phyloP scores from a whole-genome alignment of 2,329 filamentous ascomycete genomes.

The Anisogramma anomala region DNA sequence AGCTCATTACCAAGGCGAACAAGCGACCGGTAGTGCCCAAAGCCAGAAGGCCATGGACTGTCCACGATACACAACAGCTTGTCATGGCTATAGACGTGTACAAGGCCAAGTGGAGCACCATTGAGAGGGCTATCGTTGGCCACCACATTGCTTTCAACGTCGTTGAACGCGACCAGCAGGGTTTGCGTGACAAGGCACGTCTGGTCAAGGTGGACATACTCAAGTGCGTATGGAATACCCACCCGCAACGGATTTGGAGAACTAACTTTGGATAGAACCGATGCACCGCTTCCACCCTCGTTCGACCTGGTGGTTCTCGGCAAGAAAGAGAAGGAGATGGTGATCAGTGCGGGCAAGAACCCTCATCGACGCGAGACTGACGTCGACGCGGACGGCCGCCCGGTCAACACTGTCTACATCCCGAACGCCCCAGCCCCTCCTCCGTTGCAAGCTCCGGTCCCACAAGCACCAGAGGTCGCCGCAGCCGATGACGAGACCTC shows the following conservation, averaged over 20 bases:
- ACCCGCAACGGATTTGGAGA: background rate
- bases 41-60: conserved; percentile 30
- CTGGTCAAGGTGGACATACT: conserved; percentile 43
- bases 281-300: conserved; percentile 31
- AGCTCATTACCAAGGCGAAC: conserved; percentile 20
- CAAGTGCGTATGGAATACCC: conserved; percentile 21
- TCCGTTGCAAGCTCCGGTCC: conserved; percentile 1
- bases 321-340: conserved; percentile 34
- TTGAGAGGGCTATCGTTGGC: conserved; percentile 22
- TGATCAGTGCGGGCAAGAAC: conserved; percentile 35
- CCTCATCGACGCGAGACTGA: conserved; percentile 37
- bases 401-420: conserved; percentile 26
- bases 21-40: conserved; percentile 24
- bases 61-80: conserved; percentile 30
- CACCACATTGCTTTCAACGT: conserved; percentile 28
- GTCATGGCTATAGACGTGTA: conserved; percentile 29
- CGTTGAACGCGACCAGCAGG: conserved; percentile 38
- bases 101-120: conserved; percentile 29
- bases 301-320: conserved; percentile 41
- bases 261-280: conserved; percentile 21
- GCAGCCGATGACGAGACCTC: conserved; percentile 1
- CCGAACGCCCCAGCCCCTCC: background rate
- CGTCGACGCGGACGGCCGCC: conserved; percentile 27
- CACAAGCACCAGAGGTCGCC: background rate
- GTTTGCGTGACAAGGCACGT: conserved; percentile 46